phyloP scores from a whole-genome alignment of 148 eudicot species.

The Persicaria maculosa region DNA sequence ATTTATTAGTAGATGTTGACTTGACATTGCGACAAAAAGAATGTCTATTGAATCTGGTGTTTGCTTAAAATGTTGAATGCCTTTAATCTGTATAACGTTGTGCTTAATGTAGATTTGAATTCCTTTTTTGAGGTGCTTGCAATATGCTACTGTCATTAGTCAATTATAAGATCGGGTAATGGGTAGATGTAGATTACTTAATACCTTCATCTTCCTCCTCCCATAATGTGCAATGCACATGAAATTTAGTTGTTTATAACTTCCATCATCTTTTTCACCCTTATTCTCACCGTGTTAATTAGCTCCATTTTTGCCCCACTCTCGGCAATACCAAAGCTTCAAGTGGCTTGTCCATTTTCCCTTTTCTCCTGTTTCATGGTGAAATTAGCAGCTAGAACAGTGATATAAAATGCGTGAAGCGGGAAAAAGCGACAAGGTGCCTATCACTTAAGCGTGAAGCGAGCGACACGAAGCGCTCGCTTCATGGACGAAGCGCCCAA shows the following conservation, averaged over 20 bases:
- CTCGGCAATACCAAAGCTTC: neutral
- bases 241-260: neutral
- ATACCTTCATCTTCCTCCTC: neutral
- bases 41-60: neutral
- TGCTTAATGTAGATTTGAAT: neutral
- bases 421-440: no score
- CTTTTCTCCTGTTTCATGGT: neutral
- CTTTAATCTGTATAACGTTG: neutral
- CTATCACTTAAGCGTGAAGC: no score
- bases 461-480: no score
- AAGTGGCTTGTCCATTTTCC: neutral
- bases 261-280: neutral
- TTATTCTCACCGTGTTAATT: neutral
- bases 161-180: neutral
- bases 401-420: no score
- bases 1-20: neutral
- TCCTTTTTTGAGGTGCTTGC: neutral
- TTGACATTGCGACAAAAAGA: neutral
- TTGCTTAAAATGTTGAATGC: neutral
- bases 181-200: neutral
- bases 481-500: no score
- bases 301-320: neutral
- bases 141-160: neutral
- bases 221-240: neutral
- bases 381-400: constrained; percentile 1